Evolutionary conservation across 2,329 filamentous ascomycete species (phyloP).

Genomic region (Chaetomiaceae sp.): DNA sequence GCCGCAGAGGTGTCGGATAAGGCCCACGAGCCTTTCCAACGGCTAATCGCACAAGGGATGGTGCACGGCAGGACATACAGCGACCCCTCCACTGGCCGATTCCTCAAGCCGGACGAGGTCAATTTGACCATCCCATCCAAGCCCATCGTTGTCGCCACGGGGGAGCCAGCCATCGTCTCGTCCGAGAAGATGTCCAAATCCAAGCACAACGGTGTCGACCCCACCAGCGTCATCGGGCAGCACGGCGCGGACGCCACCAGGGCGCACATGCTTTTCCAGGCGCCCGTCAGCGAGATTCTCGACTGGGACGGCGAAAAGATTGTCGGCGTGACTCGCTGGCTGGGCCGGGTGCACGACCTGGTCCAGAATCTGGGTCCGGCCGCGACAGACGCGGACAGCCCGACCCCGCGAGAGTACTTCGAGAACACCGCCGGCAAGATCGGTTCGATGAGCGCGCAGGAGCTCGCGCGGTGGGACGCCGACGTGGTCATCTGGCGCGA

Average conservation of each 20-base stretch:
- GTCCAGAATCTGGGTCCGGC: slow-evolving; percentile 34
- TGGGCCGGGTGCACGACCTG: slow-evolving; percentile 61
- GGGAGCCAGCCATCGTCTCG: slow-evolving; percentile 53
- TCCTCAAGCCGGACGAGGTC: slow-evolving; percentile 71
- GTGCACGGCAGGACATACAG: slow-evolving; percentile 82
- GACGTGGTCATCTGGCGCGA: slow-evolving; percentile 56
- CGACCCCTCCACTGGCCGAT: slow-evolving; percentile 68
- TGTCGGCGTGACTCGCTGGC: slow-evolving; percentile 74
- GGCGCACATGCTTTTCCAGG: slow-evolving; percentile 85
- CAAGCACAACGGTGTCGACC: slow-evolving; percentile 88
- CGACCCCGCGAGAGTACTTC: slow-evolving; percentile 35
- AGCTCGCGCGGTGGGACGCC: slow-evolving; percentile 40
- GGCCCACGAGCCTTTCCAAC: slow-evolving; percentile 69
- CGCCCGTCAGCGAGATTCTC: slow-evolving; percentile 75
- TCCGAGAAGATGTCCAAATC: slow-evolving; percentile 96
- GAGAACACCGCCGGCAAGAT: slow-evolving; percentile 28
- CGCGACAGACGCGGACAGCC: neutral
- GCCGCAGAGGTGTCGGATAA: slow-evolving; percentile 30
- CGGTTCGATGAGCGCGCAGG: slow-evolving; percentile 29
- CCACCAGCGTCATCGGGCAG: slow-evolving; percentile 62
- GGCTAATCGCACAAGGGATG: slow-evolving; percentile 87
- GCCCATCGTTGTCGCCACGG: slow-evolving; percentile 59
- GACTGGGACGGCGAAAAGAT: slow-evolving; percentile 88
- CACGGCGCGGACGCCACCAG: slow-evolving; percentile 81
- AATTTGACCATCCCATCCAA: slow-evolving; percentile 52